These are phyloP conservation scores for Tritrichomonas foetus DNA, from an alignment of 208 protist species.

Conservation along the genomic window DNA sequence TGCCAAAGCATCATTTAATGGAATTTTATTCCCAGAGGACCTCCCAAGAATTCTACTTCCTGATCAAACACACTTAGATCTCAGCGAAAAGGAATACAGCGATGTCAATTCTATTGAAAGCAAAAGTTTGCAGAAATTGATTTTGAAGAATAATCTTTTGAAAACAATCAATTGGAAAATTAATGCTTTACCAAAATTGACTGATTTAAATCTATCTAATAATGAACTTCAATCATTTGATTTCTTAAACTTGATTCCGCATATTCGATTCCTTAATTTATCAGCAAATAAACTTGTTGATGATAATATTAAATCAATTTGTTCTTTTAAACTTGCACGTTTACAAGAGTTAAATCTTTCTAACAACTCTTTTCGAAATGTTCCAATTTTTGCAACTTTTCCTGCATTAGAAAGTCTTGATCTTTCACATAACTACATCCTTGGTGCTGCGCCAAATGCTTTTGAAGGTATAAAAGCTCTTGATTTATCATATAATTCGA, in stretches of 20 bases:
- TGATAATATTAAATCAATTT: neutral
- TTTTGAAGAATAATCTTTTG: neutral
- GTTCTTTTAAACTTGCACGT: too few relatives aligned
- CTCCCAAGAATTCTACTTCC: neutral
- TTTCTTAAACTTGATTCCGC: neutral
- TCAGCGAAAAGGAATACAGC: neutral
- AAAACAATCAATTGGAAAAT: neutral
- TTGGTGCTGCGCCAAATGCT: neutral
- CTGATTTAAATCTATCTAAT: neutral
- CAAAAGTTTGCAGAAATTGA: neutral
- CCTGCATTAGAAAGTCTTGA: neutral
- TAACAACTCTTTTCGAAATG: neutral
- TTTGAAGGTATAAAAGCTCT: neutral
- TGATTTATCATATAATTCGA: conserved; percentile 11
- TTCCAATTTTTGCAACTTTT: neutral
- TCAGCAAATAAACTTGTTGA: neutral
- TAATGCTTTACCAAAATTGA: neutral
- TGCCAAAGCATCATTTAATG: neutral
- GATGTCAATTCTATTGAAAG: neutral
- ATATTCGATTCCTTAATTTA: neutral
- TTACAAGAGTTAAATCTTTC: neutral
- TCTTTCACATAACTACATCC: neutral
- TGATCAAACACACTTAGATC: neutral
- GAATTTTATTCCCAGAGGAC: neutral
- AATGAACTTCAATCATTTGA: neutral